Base-by-base conservation (phyloP, 2,329 filamentous ascomycete genomes). In the Dactylellina parvicollis region DNA sequence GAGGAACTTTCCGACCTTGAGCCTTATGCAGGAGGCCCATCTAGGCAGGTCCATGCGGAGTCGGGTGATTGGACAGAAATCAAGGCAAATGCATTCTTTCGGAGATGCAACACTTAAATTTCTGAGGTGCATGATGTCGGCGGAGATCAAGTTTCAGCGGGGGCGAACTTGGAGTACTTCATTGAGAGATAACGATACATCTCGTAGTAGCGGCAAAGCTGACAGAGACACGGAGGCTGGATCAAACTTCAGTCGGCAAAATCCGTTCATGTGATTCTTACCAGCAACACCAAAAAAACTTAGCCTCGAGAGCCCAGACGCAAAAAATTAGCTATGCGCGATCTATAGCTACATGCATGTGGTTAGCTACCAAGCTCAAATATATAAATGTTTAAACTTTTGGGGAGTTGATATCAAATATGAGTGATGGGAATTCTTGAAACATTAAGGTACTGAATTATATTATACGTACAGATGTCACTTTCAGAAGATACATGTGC, bases 1-100 rank as follows among this genome's bases (percentile, higher is more conserved):
- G 46, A 59, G 47, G 42, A 66, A 69, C 49, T 69, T 36, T 46
- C 64, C 64, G 55, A 59, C 64, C 44, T 69, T 59, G 64, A 69
- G 54, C 54, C 50, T 52, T 60, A 44, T 54, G 49, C 60, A 47
- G 30, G 16, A 32, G 16, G 24, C 20, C 49, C 60, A n/a, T 7
- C 24, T 34, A 46, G 49, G 60, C n/a, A 65, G 16, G 47, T 55
- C 60, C 24, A 65, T 65, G 34, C 60, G 60, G 42, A 28, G 32
- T 8, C 18, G 4, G 3, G 4, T 22, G 36, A 26, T 40, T 56
- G n/a, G 49, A 4, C 26, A 32, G 16, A 22, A 9, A 9, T 9
- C 3, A 12, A 32, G 30, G 16, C 30, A 56, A 56, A 56, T 30
- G 22, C 52, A 42, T 42, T 20, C 14, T 30, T 16, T 16, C 2